A percentile compares a stretch with the other conserved stretches of the same genome.
Conservation (phyloP, 139 green algal genomes). For the Eudorina sp. region DNA sequence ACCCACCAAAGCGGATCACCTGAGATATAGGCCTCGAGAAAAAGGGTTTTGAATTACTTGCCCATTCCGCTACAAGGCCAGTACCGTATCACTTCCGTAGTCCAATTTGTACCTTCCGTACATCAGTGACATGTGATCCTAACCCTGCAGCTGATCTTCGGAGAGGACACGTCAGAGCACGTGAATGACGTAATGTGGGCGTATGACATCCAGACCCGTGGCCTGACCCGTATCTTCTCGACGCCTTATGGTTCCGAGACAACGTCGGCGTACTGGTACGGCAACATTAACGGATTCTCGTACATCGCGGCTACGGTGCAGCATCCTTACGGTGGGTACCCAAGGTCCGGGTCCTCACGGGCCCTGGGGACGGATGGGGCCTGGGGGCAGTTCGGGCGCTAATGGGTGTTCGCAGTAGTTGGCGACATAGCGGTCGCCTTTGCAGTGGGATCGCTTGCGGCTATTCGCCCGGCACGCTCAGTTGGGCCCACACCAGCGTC, state of each 20-base stretch:
- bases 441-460: background rate
- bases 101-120: too few species aligned
- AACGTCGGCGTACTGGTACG: conserved; percentile 65
- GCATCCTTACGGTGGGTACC: conserved; percentile 71
- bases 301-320: conserved; percentile 69
- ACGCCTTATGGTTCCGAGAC: conserved; percentile 72
- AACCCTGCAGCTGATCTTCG: conserved; percentile 51
- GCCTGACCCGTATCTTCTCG: conserved; percentile 64
- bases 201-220: conserved; percentile 55
- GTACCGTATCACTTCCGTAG: too few species aligned
- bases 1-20: too few species aligned
- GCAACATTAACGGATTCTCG: conserved; percentile 58
- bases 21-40: too few species aligned
- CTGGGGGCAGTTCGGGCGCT: too few species aligned
- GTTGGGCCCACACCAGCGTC: background rate
- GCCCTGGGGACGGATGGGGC: too few species aligned
- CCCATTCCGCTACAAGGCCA: too few species aligned
- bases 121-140: background rate
- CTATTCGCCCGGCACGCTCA: background rate
- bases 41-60: too few species aligned
- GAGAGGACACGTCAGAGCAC: conserved; percentile 55
- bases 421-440: background rate
- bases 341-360: background rate
- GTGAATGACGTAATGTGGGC: conserved; percentile 71
- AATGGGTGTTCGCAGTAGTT: background rate